Conservation (phyloP, 1,284 basidiomycete species). For the Pseudozyma sp. region DNA sequence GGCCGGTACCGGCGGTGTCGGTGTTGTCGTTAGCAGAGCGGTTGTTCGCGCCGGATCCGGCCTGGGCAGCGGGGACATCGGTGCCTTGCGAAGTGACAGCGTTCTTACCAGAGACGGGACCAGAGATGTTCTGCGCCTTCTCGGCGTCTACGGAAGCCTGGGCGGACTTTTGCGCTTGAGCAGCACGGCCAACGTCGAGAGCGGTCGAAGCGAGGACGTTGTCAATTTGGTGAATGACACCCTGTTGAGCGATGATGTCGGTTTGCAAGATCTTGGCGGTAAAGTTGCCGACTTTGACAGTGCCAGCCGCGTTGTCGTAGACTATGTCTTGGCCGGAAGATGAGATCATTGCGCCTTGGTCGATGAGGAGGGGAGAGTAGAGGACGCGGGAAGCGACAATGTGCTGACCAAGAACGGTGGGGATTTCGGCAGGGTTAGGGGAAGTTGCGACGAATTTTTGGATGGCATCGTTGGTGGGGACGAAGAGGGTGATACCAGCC, state of each 20-base stretch:
- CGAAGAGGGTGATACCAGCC: slow-evolving; percentile 55
- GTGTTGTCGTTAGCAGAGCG: slow-evolving; percentile 36
- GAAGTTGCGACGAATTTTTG: slow-evolving; percentile 27
- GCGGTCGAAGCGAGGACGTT: slow-evolving; percentile 48
- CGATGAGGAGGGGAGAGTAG: slow-evolving; percentile 53
- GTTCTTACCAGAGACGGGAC: slow-evolving; percentile 47
- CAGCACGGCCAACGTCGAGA: slow-evolving; percentile 45
- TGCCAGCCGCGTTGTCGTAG: slow-evolving; percentile 43
- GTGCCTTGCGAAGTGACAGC: slow-evolving; percentile 48
- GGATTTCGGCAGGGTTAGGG: slow-evolving; percentile 31
- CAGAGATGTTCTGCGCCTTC: slow-evolving; percentile 30
- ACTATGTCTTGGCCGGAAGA: slow-evolving; percentile 53
- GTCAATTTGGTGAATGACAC: slow-evolving; percentile 58
- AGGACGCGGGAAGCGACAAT: slow-evolving; percentile 49
- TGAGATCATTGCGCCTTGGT: slow-evolving; percentile 53
- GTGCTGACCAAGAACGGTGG: slow-evolving; percentile 50
- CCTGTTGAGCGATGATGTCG: slow-evolving; percentile 54
- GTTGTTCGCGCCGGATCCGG: slow-evolving; percentile 39
- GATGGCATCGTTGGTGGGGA: slow-evolving; percentile 51
- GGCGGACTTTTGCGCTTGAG: slow-evolving; percentile 50
- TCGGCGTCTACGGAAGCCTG: slow-evolving; percentile 20
- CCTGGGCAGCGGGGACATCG: slow-evolving; percentile 42
- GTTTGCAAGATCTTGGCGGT: slow-evolving; percentile 52
- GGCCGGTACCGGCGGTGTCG: slow-evolving; percentile 24
- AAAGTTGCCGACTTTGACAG: slow-evolving; percentile 49